A percentile compares a stretch with the other conserved stretches of the same genome.
These are phyloP conservation scores for Fraxinus floribunda DNA, from an alignment of 305 asterid genomes.

Conservation along the genomic window DNA sequence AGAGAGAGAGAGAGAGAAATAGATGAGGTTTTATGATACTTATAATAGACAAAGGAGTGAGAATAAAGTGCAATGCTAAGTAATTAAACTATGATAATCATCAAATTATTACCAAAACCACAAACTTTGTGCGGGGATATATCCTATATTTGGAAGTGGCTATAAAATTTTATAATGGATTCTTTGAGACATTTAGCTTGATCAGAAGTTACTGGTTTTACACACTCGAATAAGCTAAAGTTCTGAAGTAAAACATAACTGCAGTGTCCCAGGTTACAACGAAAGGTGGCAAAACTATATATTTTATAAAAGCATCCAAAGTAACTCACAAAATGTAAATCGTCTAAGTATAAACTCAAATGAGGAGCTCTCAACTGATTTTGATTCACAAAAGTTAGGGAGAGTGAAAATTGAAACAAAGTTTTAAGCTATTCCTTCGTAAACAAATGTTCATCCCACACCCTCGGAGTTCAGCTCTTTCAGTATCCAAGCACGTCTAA, in stretches of 20 bases:
- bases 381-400: background rate
- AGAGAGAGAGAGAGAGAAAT: background rate
- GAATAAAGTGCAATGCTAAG: background rate
- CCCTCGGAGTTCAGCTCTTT: background rate
- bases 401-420: background rate
- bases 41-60: background rate
- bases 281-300: background rate
- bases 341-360: background rate
- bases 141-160: background rate
- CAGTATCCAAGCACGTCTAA: background rate
- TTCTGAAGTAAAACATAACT: background rate
- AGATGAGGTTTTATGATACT: background rate
- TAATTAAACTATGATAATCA: background rate
- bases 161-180: background rate
- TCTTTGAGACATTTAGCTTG: background rate
- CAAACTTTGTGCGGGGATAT: background rate
- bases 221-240: background rate
- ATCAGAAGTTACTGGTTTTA: background rate
- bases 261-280: too few relatives aligned
- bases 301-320: background rate
- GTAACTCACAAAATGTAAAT: conserved; percentile 5
- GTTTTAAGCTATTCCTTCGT: background rate
- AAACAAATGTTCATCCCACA: background rate
- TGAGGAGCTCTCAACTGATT: background rate
- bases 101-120: background rate